phyloP scores from a whole-genome alignment of 23 red algal genomes.

The Gracilaria domingensis region DNA sequence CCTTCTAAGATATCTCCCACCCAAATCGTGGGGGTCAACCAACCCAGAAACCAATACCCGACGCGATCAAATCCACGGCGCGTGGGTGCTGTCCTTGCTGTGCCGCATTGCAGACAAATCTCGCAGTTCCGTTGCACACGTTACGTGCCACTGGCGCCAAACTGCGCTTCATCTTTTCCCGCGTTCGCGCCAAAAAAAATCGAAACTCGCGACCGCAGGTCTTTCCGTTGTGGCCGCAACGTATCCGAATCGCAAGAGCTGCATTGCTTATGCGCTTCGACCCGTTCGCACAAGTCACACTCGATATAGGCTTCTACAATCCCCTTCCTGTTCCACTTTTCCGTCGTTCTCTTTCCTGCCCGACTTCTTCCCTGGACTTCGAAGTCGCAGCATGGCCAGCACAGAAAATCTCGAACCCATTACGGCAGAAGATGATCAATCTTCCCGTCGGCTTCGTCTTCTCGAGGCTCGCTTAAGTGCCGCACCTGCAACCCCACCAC shows the following conservation, averaged over 20 bases:
- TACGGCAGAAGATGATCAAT: constrained; percentile 9
- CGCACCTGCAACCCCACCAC: constrained; percentile 14
- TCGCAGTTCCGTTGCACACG: too few relatives aligned
- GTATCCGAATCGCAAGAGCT: background rate
- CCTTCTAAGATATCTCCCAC: too few relatives aligned
- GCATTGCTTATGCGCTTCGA: background rate
- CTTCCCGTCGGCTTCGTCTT: constrained; percentile 44
- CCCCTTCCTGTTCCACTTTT: background rate
- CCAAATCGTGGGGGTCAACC: too few relatives aligned
- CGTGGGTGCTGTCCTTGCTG: constrained; percentile 4
- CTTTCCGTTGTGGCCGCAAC: constrained; percentile 18
- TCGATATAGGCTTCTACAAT: background rate
- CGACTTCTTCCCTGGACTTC: background rate
- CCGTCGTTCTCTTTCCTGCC: background rate
- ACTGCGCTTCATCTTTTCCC: background rate
- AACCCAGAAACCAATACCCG: too few relatives aligned
- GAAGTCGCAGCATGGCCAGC: background rate
- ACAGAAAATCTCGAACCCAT: constrained; percentile 1
- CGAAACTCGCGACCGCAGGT: constrained; percentile 30
- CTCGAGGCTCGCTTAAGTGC: constrained; percentile 61
- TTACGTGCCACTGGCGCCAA: constrained; percentile 14
- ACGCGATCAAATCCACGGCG: too few relatives aligned
- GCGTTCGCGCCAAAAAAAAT: constrained; percentile 47
- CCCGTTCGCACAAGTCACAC: background rate
- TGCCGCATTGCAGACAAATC: too few relatives aligned